phyloP scores from a whole-genome alignment of 108 stramenopile genomes.

The Cyclotella kingstonii region DNA sequence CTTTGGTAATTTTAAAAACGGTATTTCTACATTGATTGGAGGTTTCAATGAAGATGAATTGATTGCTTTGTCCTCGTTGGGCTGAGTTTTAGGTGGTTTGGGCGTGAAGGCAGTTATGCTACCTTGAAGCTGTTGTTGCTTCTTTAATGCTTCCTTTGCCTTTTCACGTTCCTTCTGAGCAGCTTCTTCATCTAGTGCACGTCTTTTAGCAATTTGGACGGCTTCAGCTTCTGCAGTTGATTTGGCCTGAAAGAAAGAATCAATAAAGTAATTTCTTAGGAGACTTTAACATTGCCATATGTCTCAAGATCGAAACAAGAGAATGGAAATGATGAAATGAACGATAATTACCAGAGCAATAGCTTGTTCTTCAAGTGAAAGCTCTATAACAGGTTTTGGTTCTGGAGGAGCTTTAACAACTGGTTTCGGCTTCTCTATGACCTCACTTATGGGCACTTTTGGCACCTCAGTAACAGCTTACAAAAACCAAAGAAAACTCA shows the following conservation, averaged over 20 bases:
- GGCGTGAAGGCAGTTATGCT: constrained; percentile 4
- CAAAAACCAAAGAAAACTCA: no score
- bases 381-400: constrained; percentile 47
- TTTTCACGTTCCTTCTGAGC: constrained; percentile 59
- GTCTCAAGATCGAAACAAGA: not conserved
- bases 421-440: constrained; percentile 28
- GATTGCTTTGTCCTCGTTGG: constrained; percentile 7
- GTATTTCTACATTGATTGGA: constrained; percentile 16
- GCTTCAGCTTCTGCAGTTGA: constrained; percentile 62
- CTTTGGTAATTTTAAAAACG: constrained; percentile 21
- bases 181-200: constrained; percentile 59
- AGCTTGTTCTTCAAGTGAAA: constrained; percentile 63
- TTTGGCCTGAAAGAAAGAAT: constrained; percentile 27
- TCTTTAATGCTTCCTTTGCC: constrained; percentile 60
- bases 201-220: constrained; percentile 55
- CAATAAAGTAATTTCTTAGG: no score
- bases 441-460: no score
- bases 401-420: constrained; percentile 23
- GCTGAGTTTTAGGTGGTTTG: constrained; percentile 2
- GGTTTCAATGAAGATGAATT: constrained; percentile 12
- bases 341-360: constrained; percentile 51
- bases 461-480: no score
- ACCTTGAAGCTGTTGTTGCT: constrained; percentile 40
- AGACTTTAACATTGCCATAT: no score
- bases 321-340: not conserved